Conservation (phyloP, 2,329 filamentous ascomycete species). For the Westerdykella ornata region DNA sequence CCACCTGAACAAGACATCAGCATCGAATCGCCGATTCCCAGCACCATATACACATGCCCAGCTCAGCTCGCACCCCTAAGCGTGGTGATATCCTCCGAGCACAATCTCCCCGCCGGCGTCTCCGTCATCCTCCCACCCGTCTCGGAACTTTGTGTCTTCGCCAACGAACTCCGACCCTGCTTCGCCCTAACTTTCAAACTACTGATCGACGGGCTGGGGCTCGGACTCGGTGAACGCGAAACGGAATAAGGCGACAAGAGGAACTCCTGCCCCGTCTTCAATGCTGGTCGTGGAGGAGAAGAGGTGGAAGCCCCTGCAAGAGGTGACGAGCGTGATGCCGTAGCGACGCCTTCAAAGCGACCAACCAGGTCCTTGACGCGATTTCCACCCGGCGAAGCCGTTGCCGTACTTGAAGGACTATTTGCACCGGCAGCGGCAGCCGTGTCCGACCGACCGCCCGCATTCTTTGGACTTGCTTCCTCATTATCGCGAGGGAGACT, state of each 20-base stretch:
- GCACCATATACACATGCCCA: too few species aligned
- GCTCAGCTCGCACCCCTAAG: too few species aligned
- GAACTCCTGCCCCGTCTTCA: too few species aligned
- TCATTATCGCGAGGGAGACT: slow-evolving; percentile 16
- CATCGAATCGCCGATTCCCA: too few species aligned
- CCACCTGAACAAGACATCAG: too few species aligned
- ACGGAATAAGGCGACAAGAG: too few species aligned
- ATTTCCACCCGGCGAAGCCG: background rate
- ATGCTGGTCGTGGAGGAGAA: too few species aligned
- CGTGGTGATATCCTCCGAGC: too few species aligned
- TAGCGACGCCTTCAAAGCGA: slow-evolving; percentile 23
- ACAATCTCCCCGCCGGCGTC: too few species aligned
- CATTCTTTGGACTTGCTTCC: slow-evolving; percentile 7
- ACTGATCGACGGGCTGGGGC: slow-evolving; percentile 7
- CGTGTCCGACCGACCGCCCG: slow-evolving; percentile 2
- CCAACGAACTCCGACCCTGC: slow-evolving; percentile 12
- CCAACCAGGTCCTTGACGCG: slow-evolving; percentile 28
- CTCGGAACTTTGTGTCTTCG: background rate
- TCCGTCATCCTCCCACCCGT: too few species aligned
- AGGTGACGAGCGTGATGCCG: slow-evolving; percentile 7
- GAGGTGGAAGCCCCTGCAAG: slow-evolving; percentile 10
- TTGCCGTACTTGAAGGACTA: background rate
- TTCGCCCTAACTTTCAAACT: slow-evolving; percentile 21
- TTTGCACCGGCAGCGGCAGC: slow-evolving; percentile 7
- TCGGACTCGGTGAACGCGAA: slow-evolving; percentile 10